Evolutionary conservation across 2,329 filamentous ascomycete species (phyloP), one percentile per base, ranked within the genome.

Genomic region (Botrytis pseudocinerea): DNA sequence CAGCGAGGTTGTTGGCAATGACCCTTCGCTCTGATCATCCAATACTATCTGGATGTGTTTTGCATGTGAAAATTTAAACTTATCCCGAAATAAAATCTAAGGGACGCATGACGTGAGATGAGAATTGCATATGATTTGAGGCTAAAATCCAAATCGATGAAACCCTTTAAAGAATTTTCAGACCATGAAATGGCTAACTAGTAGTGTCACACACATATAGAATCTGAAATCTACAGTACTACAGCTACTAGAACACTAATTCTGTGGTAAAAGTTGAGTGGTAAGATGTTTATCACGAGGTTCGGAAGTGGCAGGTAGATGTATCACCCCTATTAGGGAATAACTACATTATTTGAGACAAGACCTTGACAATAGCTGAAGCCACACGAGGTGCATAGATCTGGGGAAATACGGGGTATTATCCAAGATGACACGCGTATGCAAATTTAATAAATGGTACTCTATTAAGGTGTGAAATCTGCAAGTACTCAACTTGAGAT

Each of bases 351-450:
- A n/a, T 32, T 48, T 46, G 40, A 46, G 61, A 64, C n/a, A n/a
- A 32, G 40, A 25, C 28, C 60, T n/a, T 64, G 46, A 68, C 48
- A 22, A 46, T 40, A 22, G n/a, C 35, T n/a, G 9, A 40, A 54
- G 25, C 32, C 48, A 42, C 48, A n/a, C 35, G 64, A 54, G 14
- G 64, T 54, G 64, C 35, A 42, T 68, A 28, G 28, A 68, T 57
- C 65, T 57, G 65, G 65, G 48, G 65, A 57, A 68, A 42, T 42
- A 57, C 42, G 65, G 48, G 65, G 65, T 68, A 68, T 68, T 57
- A 57, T 57, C 65, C 65, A 68, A 68, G 54, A 51, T 42, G 40
- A 54, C 6, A 69, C 32, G 35, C 18, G 48, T 32, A 32, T 57
- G 65, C n/a, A 57, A 59, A 42, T 42, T 32, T 32, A 40, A 32